Conservation (phyloP, 768 basidiomycete species). For the Boletus barrowsii region DNA sequence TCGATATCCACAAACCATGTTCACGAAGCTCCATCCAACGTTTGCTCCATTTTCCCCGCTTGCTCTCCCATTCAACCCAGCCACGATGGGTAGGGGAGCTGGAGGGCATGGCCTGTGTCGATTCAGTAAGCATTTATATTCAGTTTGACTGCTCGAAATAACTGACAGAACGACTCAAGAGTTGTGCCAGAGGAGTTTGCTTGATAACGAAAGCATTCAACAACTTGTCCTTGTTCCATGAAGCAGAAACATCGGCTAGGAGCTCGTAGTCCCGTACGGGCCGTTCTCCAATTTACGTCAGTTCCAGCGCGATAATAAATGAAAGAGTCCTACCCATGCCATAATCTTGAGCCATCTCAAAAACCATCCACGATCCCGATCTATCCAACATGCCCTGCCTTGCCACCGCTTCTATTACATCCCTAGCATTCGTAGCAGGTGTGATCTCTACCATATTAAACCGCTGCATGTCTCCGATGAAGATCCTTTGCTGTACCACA, state of each 20-base stretch:
- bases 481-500: constrained; percentile 65
- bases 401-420: constrained; percentile 66
- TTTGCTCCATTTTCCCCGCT: constrained; percentile 95
- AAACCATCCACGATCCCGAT: constrained; percentile 82
- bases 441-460: constrained; percentile 73
- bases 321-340: constrained; percentile 71
- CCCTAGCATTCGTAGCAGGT: constrained; percentile 63
- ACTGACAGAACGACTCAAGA: constrained; percentile 60
- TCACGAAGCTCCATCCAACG: constrained; percentile 86
- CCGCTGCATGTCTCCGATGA: constrained; percentile 72
- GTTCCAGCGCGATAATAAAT: background rate
- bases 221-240: constrained; percentile 84
- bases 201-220: constrained; percentile 81
- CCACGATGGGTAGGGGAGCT: constrained; percentile 45
- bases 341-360: constrained; percentile 86
- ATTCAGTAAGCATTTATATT: constrained; percentile 38
- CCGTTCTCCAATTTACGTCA: constrained; percentile 56
- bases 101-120: constrained; percentile 45
- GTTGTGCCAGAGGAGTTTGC: constrained; percentile 60
- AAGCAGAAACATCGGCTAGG: constrained; percentile 71
- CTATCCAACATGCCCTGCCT: constrained; percentile 63
- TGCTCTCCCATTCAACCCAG: constrained; percentile 86
- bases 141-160: constrained; percentile 26
- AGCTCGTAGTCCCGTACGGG: constrained; percentile 86
- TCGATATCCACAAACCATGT: constrained; percentile 82